Conservation (phyloP, 2,329 filamentous ascomycete genomes). For the Pseudopithomyces maydicus region DNA sequence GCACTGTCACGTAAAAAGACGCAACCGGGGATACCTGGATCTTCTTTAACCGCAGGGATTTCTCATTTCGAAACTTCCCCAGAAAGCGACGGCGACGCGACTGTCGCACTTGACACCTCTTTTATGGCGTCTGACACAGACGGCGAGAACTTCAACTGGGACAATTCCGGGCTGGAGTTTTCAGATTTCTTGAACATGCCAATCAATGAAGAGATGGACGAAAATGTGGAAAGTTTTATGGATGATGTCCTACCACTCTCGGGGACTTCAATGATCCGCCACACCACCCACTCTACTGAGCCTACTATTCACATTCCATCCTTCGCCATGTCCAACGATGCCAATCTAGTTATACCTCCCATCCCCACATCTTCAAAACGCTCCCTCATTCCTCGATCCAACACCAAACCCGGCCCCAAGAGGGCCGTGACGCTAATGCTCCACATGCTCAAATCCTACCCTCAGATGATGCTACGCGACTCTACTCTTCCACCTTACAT, state of each 20-base stretch:
- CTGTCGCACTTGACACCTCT: background rate
- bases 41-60: background rate
- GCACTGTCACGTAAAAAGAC: constrained; percentile 10
- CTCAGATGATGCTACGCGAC: constrained; percentile 46
- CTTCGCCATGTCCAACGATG: constrained; percentile 4
- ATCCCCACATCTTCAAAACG: constrained; percentile 22
- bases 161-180: constrained; percentile 24
- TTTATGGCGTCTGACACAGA: background rate
- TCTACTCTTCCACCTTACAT: constrained; percentile 52
- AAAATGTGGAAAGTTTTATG: too few relatives aligned
- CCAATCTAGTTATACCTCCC: constrained; percentile 26
- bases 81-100: background rate
- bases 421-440: constrained; percentile 46
- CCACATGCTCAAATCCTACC: constrained; percentile 51
- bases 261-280: constrained; percentile 14
- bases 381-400: constrained; percentile 34
- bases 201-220: constrained; percentile 13
- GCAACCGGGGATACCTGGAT: background rate
- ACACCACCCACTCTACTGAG: constrained; percentile 17
- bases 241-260: constrained; percentile 9
- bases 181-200: constrained; percentile 18
- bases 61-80: background rate
- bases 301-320: background rate
- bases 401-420: constrained; percentile 30
- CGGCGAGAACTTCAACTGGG: constrained; percentile 19